Conservation (phyloP, 306 rosid genomes). For the Malus orientalis region DNA sequence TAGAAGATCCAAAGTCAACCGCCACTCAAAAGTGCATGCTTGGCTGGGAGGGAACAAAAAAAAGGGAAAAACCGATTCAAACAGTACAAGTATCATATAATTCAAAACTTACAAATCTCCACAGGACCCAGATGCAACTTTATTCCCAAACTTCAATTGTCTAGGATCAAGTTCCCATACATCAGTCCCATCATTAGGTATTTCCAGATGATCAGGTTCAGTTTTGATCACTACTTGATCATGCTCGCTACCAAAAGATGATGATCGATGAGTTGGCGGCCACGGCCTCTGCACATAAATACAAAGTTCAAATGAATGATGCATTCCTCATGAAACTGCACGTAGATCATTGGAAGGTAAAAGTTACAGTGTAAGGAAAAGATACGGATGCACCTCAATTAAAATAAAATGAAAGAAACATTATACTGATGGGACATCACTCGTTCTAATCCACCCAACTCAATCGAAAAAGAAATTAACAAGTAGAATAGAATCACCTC, state of each 20-base stretch:
- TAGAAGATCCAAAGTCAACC: slow-evolving; percentile 21
- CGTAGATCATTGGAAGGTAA: neutral
- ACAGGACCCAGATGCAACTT: slow-evolving; percentile 87
- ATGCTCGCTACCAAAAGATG: slow-evolving; percentile 36
- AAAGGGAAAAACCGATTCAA: neutral
- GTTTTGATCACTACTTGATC: slow-evolving; percentile 47
- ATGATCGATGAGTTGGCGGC: slow-evolving; percentile 42
- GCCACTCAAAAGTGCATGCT: slow-evolving; percentile 2
- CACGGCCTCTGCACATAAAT: slow-evolving; percentile 48
- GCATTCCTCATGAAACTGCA: slow-evolving; percentile 6
- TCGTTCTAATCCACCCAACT: neutral
- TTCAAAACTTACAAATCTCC: slow-evolving; percentile 78
- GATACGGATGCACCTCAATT: neutral
- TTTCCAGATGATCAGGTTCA: slow-evolving; percentile 51
- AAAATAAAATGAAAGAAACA: neutral
- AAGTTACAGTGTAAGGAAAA: neutral
- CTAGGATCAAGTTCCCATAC: slow-evolving; percentile 95
- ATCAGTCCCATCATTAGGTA: slow-evolving; percentile 85
- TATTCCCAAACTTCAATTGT: slow-evolving; percentile 62
- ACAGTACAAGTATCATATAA: neutral
- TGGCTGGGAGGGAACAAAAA: neutral
- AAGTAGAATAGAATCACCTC: slow-evolving; percentile 46
- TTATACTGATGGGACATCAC: neutral
- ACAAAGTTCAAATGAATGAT: slow-evolving; percentile 14
- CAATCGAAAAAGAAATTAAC: neutral